Base-by-base conservation (phyloP, 495 filamentous ascomycete species). In the Lasiosphaeria ovina region DNA sequence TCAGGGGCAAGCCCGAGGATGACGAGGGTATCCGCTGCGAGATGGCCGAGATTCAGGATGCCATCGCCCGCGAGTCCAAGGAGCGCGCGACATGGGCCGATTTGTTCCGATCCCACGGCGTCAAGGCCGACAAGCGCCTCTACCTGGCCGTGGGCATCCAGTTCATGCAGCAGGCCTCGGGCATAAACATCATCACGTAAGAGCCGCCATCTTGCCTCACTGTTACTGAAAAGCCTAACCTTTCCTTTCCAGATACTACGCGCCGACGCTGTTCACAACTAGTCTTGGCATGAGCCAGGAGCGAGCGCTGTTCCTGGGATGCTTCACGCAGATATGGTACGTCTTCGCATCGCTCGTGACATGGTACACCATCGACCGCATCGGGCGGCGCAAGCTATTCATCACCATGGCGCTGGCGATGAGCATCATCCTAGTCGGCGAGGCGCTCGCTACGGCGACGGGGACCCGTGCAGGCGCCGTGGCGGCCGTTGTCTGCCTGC, bases 151-250 rank as follows among this genome's bases (percentile, higher is more conserved):
- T 78, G 62, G 74, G 74, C 44, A 74, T 81, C 38, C 73, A 83
- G 66, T 74, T 79, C 61, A 77, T 81, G 78, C 76, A 83, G 63
- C 78, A 83, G 51, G 62, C 72, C 57, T 67, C 65, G 9, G 83
- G 83, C 10, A 74, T 79, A 55, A 85, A 83, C 55, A 71, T 85
- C 63, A 74, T 85, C 47, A 82, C 78, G 51, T 82, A 24, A 24
- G 24, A 24, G 24, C 24, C 24, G 24, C 24, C 24, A 24, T 24
- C 24, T 24, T 24, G 24, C 24, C 24, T 2, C 24, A 24, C 24
- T 24, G 24, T 24, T 2, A 24, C 24, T 2, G 24, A 24, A 24
- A 24, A 24, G 24, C 24, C 24, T 24, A 24, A 24, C 24, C 24
- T 24, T 24, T 24, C 24, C 24, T 24, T 24, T 24, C 24, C 24